Evolutionary conservation across 2,329 filamentous ascomycete genomes (phyloP), one percentile per base, ranked within the genome.

Genomic region (Daldinia sp.): DNA sequence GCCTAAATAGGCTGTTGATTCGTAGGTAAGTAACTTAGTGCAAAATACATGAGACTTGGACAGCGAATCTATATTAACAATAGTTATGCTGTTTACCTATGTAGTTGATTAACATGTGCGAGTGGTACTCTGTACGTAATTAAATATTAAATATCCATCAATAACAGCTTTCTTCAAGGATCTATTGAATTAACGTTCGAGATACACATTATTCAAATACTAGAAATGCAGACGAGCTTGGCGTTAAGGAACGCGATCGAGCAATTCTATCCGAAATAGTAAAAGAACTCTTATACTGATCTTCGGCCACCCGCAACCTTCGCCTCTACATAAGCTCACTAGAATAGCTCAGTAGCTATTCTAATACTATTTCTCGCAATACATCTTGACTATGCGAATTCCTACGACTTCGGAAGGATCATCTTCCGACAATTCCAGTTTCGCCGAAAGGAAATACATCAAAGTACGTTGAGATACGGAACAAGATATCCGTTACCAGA

Each of bases 391-490:
- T 10, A 6, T 10, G 30, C 30, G 30, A 33, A 26, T 15, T 2
- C 12, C 62, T 68, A 33, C 58, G 58, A 58, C 66, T 28, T 39
- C 55, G 58, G 58, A 35, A 63, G 66, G 66, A 60, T 56, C n/a
- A n/a, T 15, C 26, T 55, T 37, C 61, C 66, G 57, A 13, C 30
- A 56, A 28, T 23, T 23, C 20, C 20, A 23, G 9, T 42, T 7
- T 51, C 28, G 9, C 26, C 28, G 48, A 35, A 35, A 51, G 15
- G 48, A 51, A 51, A 13, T 9, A 9, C 9, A 4, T 51, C 9
- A 20, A 51, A 33, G 3, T 18, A 13, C 9, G 13, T 51, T 33
- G 9, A 3, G 13, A 30, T 33, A 26, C 15, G 15, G 12, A 33
- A 6, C 0, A 4, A n/a, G 10, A 51, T 13, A 18, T 18, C 48